Conservation (phyloP, 106 monocot species). For the Acanthochlamys bracteata region DNA sequence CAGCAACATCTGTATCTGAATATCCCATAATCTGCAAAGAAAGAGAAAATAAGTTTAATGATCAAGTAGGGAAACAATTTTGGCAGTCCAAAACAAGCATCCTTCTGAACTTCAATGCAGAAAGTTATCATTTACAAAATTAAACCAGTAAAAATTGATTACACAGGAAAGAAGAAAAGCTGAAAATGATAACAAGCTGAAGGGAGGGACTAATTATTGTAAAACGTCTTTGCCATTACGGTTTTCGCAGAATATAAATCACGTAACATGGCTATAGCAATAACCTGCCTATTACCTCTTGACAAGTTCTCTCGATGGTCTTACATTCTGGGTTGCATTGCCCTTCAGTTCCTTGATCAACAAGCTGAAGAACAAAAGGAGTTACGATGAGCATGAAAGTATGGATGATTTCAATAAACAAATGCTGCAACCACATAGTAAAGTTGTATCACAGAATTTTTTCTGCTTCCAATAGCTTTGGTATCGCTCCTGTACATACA, state of each 20-base stretch:
- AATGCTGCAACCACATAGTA: background rate
- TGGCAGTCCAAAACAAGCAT: background rate
- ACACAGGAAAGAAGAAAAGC: too few relatives aligned
- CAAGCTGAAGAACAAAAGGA: conserved; percentile 51
- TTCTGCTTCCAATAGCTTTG: too few relatives aligned
- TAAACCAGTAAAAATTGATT: too few relatives aligned
- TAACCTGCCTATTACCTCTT: conserved; percentile 41
- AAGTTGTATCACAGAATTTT: too few relatives aligned
- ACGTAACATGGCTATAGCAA: too few relatives aligned
- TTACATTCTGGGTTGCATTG: conserved; percentile 92
- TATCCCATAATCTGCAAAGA: conserved; percentile 75
- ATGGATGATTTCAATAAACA: conserved; percentile 3
- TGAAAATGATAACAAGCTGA: too few relatives aligned
- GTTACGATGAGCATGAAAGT: background rate
- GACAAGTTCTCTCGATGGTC: conserved; percentile 91
- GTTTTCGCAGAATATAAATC: too few relatives aligned
- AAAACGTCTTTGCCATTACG: too few relatives aligned
- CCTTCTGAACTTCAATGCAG: background rate
- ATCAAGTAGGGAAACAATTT: background rate
- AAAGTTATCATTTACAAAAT: too few relatives aligned
- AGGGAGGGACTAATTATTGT: too few relatives aligned
- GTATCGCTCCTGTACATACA: too few relatives aligned
- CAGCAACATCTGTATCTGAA: conserved; percentile 96
- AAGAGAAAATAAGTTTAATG: background rate
- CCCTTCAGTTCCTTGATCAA: conserved; percentile 87